Evolutionary conservation across 2,329 filamentous ascomycete species (phyloP), one percentile per base, ranked within the genome.

Genomic region (Verticillium dahliae): DNA sequence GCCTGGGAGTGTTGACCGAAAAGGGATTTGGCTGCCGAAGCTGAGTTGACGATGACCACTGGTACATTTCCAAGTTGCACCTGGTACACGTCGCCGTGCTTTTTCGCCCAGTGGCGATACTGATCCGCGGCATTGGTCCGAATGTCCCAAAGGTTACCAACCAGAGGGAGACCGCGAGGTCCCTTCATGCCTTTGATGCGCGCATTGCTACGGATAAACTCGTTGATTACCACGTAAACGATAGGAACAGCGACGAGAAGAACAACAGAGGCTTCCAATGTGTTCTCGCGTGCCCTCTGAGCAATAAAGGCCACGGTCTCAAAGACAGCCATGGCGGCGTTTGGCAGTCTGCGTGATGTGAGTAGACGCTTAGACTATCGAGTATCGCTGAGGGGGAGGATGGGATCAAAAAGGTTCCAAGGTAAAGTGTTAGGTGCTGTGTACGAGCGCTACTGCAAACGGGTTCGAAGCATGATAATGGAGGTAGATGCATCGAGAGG

Each of bases 1-100:
- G 83, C 81, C 64, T 84, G 81, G 0, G 80, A 76, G 67, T 85
- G 80, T 11, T 80, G 75, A 2, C 78, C 78, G 62, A 85, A 84
- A 6, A 86, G 72, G 10, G 74, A 71, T 62, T 77, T 80, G 1
- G 82, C 82, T 2, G 81, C 72, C 1, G 77, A 77, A 1, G 82
- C 81, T 6, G 79, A 80, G 67, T 85, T 85, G 56, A 86, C 78
- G 10, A 86, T 78, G 2, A 86, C 76, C 14, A 85, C 73, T 0
- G 82, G 81, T 15, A 84, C 75, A 56, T 86, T 85, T 0, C 84
- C 84, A 6, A 86, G 70, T 67, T 82, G 79, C 22, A 86, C 81
- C 66, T 86, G 83, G 67, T 82, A 86, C 1, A 86, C 82, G 1
- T 70, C 66, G 0, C 75, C 76, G 59, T 80, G 80, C 45, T 70